Evolutionary conservation across 192 early-diverging fungal genomes (phyloP), one percentile per base, ranked within the genome.

Genomic region (Backusella morwellensis): DNA sequence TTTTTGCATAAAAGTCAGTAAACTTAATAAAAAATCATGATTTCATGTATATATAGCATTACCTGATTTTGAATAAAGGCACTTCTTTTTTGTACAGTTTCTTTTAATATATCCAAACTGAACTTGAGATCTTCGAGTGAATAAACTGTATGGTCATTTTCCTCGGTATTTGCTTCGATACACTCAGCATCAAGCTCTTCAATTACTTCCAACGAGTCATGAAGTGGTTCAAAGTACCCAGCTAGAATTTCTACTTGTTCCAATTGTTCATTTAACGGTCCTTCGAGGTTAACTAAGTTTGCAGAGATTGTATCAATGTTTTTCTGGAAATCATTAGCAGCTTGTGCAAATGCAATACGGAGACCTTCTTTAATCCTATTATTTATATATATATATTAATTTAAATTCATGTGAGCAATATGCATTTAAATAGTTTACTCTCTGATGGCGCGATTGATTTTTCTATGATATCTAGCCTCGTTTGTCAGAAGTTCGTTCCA

Each of bases 1-100:
- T 21, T 17, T 40, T 40, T 40, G 8, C 6, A 82, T 11, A 52
- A 21, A 21, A 72, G 19, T 42, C 56, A 42, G 40, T n/a, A 67
- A 54, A 41, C 6, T 41, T 35, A 7, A 14, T 11, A 26, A 17
- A 66, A 15, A 50, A 34, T 34, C 29, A 11, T 69, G 21, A 35
- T 73, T 74, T 23, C 19, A 56, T 11, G 41, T 23, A 35, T 66
- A n/a, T 56, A 52, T 29, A 15, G 23, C 26, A 23, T 71, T 82
- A 88, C 88, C 81, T 98, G 97, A 85, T 98, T 98, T 72, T 97
- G 95, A 75, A 98, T 95, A 70, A 98, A 98, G 0, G 92, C 87
- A 15, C 83, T 84, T 79, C 95, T 95, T 80, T 94, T 95, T 78
- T 88, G 89, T 75, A 93, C 78, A 1, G 93, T 90, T 83, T 94